Conservation (phyloP, 371 early-diverging fungal species). For the Phascolomyces articulosus region DNA sequence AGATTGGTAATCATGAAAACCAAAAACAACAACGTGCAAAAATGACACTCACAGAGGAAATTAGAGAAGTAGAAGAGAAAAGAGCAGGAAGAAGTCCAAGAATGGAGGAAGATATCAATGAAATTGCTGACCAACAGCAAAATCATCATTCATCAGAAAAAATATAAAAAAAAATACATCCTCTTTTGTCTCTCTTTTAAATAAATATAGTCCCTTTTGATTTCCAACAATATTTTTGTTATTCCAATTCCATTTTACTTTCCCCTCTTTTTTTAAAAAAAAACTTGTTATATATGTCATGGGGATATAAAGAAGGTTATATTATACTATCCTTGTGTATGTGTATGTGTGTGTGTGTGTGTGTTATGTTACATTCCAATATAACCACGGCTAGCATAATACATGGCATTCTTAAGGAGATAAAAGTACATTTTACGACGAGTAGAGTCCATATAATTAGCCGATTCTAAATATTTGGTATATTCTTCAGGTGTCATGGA, state of each 20-base stretch:
- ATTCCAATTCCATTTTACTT: too few relatives aligned
- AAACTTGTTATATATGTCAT: too few relatives aligned
- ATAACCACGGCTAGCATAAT: conserved; percentile 18
- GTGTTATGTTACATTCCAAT: conserved; percentile 20
- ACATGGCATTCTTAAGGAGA: conserved; percentile 18
- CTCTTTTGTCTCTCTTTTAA: too few relatives aligned
- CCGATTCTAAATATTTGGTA: conserved; percentile 14
- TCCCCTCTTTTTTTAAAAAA: too few relatives aligned
- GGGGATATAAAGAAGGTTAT: too few relatives aligned
- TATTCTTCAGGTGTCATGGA: conserved; percentile 20
- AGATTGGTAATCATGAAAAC: neutral
- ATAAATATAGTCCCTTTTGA: too few relatives aligned
- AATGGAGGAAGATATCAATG: neutral
- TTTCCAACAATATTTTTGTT: too few relatives aligned
- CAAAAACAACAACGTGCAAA: neutral
- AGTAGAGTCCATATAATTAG: conserved; percentile 17
- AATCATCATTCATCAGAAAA: too few relatives aligned
- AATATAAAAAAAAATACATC: too few relatives aligned
- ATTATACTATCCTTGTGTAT: neutral
- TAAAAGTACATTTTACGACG: conserved; percentile 24
- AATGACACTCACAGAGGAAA: neutral
- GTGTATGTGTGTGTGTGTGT: neutral
- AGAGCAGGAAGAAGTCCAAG: neutral
- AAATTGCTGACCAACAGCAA: too few relatives aligned
- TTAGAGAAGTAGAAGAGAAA: neutral